Base-by-base conservation (phyloP, 1,284 basidiomycete genomes). In the Cutaneotrichosporon mucoides region DNA sequence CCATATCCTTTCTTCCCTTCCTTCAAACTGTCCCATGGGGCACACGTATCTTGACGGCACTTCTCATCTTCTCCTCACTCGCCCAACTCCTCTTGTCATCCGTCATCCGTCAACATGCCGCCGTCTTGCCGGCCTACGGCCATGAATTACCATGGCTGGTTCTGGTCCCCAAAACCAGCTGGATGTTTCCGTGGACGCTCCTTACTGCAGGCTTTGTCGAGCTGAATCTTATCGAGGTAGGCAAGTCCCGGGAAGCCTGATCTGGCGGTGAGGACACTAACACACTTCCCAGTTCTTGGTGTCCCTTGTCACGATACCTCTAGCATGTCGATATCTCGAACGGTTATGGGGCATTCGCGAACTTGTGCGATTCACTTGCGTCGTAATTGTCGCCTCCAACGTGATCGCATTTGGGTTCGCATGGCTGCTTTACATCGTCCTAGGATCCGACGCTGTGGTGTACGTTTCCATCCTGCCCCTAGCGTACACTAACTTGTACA, bases 151-250 rank as follows among this genome's bases (percentile, higher is more conserved):
- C 90, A 13, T 97, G 90, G 81, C 82, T 98, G 67, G 87, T 89
- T 11, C 80, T 97, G 56, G 82, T 92, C 9, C 93, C 95, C 1
- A 92, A 90, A 35, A 83, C 83, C 38, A 89, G 88, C 70, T 75
- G 92, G 49, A 91, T 88, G 79, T 88, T 88, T 68, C 95, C 95
- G 35, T 99, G 93, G 94, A 93, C 92, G 2, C 84, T 99, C 61
- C 77, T 94, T 34, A 93, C 89, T 0, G 86, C 91, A 1, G 87
- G 85, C 9, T 85, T 95, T 63, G 89, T 96, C 49, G 95, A 99
- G 79, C 85, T 86, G 51, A 88, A 84, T 60, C 69, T 93, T 59
- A 78, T 91, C 65, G 92, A 95, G 84, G 93, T 90, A 61, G 70
- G 8, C 24, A 24, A 24, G 24, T 24, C 24, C 24, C 24, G 24